Conservation (phyloP, 2,329 filamentous ascomycete species). For the Aurifilum marmelostoma region DNA sequence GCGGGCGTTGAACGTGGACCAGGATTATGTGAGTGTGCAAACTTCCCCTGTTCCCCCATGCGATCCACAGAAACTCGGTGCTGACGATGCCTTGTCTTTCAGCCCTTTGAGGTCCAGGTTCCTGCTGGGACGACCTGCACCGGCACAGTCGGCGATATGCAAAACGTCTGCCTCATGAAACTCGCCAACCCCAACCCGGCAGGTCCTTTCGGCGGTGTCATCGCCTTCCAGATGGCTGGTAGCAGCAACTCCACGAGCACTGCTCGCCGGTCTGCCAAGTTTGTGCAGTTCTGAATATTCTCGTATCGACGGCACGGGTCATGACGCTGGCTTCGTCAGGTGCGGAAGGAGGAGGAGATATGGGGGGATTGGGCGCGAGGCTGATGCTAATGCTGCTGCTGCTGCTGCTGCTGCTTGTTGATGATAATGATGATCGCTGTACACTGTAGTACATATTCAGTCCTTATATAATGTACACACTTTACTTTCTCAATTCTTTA, state of each 20-base stretch:
- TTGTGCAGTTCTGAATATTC: not conserved
- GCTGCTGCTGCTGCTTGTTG: constrained; percentile 1
- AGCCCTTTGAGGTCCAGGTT: constrained; percentile 29
- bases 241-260: constrained; percentile 3
- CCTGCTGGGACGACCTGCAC: constrained; percentile 31
- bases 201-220: constrained; percentile 31
- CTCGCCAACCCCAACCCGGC: constrained; percentile 31
- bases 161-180: constrained; percentile 32
- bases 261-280: constrained; percentile 2
- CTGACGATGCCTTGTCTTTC: not conserved
- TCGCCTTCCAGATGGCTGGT: constrained; percentile 32
- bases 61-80: not conserved
- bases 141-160: constrained; percentile 22
- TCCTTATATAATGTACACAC: constrained; percentile 1
- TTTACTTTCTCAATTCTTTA: not conserved
- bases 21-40: constrained; percentile 26
- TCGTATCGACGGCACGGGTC: not conserved
- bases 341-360: not conserved
- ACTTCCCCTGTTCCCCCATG: no score
- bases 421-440: constrained; percentile 12
- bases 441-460: constrained; percentile 4
- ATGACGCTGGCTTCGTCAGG: constrained; percentile 12
- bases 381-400: constrained; percentile 6
- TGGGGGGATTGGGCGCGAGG: not conserved
- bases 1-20: constrained; percentile 30